Evolutionary conservation across 306 rosid genomes (phyloP), one percentile per base, ranked within the genome.

Genomic region (Castanea sativa): DNA sequence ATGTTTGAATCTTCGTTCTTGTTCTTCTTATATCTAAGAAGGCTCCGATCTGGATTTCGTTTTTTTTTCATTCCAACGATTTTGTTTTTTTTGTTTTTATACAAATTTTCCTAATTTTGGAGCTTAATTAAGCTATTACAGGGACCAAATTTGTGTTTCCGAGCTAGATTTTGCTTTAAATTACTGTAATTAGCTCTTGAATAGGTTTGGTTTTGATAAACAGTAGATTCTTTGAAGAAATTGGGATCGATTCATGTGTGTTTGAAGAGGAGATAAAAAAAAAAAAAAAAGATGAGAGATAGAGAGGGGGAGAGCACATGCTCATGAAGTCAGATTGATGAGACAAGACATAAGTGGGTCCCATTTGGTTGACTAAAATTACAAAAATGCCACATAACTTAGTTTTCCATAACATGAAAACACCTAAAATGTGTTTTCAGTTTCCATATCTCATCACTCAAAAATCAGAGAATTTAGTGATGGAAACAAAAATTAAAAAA

Each of bases 121-220:
- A 64, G 70, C 43, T 30, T 27, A 16, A 64, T 30, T 30, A 13
- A 29, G 41, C 23, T 4, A 12, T 32, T 64, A 15, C 6, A 1
- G 6, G 41, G 41, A 35, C 41, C 41, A 35, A 35, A 4, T 35
- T 35, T 35, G 41, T 35, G 41, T 35, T 35, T 35, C 1, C 1
- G 41, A 74, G 79, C 71, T 64, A 38, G 32, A 32, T 35, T 78
- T 53, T 76, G 19, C 64, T 21, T 64, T 71, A 15, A 77, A 69
- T 83, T 68, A 35, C 25, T 69, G 38, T 69, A 51, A 30, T 83
- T 74, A 18, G 38, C 70, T 73, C 56, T 45, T 79, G 79, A 43
- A 19, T 43, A 55, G 53, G 60, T 41, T 49, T 43, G 20, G n/a
- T 15, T 68, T 76, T 12, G 65, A 52, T 49, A 10, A 16, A 64